Conservation (phyloP, 768 basidiomycete genomes). For the Phylloporus sp. region DNA sequence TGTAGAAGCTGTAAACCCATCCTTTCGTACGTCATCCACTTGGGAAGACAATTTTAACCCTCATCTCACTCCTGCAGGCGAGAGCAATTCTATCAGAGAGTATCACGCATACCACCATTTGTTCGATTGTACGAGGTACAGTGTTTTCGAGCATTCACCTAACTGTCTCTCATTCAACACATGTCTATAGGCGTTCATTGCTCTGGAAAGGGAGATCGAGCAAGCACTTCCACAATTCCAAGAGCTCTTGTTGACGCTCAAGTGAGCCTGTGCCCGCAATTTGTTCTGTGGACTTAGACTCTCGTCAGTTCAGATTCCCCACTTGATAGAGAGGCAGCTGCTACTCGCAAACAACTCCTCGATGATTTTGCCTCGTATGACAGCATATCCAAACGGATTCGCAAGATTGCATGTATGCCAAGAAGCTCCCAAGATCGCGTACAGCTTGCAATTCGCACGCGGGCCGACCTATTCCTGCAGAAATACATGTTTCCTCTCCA, state of each 20-base stretch:
- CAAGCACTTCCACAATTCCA: conserved; percentile 84
- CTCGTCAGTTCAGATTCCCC: conserved; percentile 39
- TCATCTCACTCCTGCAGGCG: conserved; percentile 43
- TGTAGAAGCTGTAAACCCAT: conserved; percentile 81
- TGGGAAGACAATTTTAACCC: not conserved
- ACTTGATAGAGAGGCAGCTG: conserved; percentile 63
- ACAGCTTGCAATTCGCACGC: conserved; percentile 73
- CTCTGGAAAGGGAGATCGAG: conserved; percentile 86
- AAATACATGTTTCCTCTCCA: conserved; percentile 75
- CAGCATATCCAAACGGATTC: conserved; percentile 79
- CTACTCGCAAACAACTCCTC: conserved; percentile 75
- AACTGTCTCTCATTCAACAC: not conserved
- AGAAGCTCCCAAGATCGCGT: conserved; percentile 80
- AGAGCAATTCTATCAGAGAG: conserved; percentile 74
- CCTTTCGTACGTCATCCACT: conserved; percentile 59
- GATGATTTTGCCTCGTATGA: conserved; percentile 90
- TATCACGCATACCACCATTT: conserved; percentile 54
- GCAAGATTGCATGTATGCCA: conserved; percentile 59
- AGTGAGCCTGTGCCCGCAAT: conserved; percentile 33
- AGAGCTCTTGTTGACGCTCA: conserved; percentile 71
- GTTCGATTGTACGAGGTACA: conserved; percentile 67
- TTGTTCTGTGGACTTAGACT: conserved; percentile 11
- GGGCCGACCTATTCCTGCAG: conserved; percentile 78
- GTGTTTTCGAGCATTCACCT: not conserved
- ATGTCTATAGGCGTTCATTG: conserved; percentile 54